Evolutionary conservation across 2,329 filamentous ascomycete genomes (phyloP), one percentile per base, ranked within the genome.

Genomic region (Verticillium nonalfalfae): DNA sequence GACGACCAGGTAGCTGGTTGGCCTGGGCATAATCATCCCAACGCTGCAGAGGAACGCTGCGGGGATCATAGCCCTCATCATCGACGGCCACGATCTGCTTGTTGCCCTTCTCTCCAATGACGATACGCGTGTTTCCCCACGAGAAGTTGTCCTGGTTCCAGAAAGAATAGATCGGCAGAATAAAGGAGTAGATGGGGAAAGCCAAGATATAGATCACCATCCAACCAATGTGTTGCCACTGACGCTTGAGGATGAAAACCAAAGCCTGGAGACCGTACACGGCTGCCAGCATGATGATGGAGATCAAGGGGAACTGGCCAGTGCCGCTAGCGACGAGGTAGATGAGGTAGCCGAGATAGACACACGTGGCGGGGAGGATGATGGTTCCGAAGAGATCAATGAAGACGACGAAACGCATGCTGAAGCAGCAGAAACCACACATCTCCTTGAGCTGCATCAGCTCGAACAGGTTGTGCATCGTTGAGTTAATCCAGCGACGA

Each of bases 111-210:
- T 99, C 95, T 63, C 93, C 94, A 67, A 98, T 90, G 67, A 99
- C 95, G 66, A 99, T 87, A 85, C 95, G 93, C 1, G 95, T 99
- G 79, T 95, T 98, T 83, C 95, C 95, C 95, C 95, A 99, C 1
- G 89, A 89, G 82, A 99, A 99, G 78, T 99, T 94, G 76, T 99
- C 95, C 75, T 97, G 93, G 77, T 97, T 96, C 95, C 95, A 99
- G 88, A 99, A 99, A 0, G 94, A 97, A 80, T 98, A 99, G 65
- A 99, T 79, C 0, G 95, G 95, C 13, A 99, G 84, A 65, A 96
- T 73, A 69, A 99, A 91, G 4, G 90, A 95, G 80, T 94, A 97
- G 68, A 99, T 90, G 0, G 95, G 95, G 80, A 90, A 97, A 2
- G 95, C 95, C n/a, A 96, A 68, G 65, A 99, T 84, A 78, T 99